A percentile compares a stretch with the other conserved stretches of the same genome.
Conservation (phyloP, 129 eudicot species). For the Pseudognaphalium luteoalbum region DNA sequence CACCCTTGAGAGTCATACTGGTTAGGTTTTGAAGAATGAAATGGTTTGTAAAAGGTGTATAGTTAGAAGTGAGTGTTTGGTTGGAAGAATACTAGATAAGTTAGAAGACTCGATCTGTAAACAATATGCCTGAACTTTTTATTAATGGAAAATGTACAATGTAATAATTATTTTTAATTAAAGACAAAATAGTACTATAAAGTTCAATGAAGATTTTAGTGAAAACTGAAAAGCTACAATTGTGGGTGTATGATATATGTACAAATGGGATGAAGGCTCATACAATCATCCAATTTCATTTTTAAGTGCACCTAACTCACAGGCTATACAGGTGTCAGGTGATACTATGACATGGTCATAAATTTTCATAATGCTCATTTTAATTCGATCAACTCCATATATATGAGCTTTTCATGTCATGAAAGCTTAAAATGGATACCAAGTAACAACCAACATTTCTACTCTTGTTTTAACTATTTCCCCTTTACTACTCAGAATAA, state of each 20-base stretch:
- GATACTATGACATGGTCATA: slow-evolving; percentile 33
- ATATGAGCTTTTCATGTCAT: slow-evolving; percentile 30
- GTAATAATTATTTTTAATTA: slow-evolving; percentile 3
- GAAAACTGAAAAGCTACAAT: neutral
- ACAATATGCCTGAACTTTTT: neutral
- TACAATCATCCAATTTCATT: slow-evolving; percentile 30
- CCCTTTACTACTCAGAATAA: neutral
- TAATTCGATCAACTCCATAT: slow-evolving; percentile 24
- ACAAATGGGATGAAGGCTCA: slow-evolving; percentile 20
- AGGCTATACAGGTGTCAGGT: slow-evolving; percentile 31
- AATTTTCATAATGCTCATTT: slow-evolving; percentile 28
- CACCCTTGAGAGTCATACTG: slow-evolving; percentile 76
- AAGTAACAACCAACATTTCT: slow-evolving; percentile 29
- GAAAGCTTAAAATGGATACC: slow-evolving; percentile 43
- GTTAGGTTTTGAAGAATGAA: slow-evolving; percentile 18
- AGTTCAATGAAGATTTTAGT: neutral
- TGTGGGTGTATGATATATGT: slow-evolving; percentile 25
- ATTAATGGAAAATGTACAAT: neutral
- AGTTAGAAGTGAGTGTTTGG: neutral
- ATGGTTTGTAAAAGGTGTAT: slow-evolving; percentile 3
- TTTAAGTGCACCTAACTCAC: slow-evolving; percentile 32
- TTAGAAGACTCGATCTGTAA: slow-evolving; percentile 9
- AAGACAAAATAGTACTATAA: neutral
- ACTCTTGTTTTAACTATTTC: slow-evolving; percentile 27
- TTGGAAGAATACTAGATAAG: neutral